A percentile compares a stretch with the other conserved stretches of the same genome.
These are phyloP conservation scores for Scutellaria baicalensis DNA, from an alignment of 257 asterid species.

Conservation along the genomic window DNA sequence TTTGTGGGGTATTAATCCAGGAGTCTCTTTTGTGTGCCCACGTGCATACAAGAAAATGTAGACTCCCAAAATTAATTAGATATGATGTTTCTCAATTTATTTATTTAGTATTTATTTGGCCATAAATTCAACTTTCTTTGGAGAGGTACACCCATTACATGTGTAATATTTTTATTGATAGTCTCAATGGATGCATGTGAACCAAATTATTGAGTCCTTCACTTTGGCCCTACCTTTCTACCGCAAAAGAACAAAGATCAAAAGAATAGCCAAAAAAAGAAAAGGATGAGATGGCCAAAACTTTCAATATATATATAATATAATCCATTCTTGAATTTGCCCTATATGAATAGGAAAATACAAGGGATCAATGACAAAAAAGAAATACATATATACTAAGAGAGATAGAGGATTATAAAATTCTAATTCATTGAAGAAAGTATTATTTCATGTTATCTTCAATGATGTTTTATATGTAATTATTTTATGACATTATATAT, in stretches of 20 bases:
- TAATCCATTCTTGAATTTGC: background rate
- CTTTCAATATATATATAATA: background rate
- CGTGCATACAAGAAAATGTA: slow-evolving; percentile 43
- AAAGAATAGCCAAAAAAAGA: slow-evolving; percentile 6
- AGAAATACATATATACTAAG: background rate
- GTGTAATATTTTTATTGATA: slow-evolving; percentile 25
- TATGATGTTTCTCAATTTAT: slow-evolving; percentile 14
- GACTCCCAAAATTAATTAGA: slow-evolving; percentile 23
- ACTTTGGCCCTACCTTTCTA: slow-evolving; percentile 34
- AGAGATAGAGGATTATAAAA: background rate
- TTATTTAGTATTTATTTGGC: slow-evolving; percentile 5
- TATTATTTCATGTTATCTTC: background rate
- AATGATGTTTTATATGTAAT: background rate
- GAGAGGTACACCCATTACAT: slow-evolving; percentile 11
- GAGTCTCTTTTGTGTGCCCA: slow-evolving; percentile 38
- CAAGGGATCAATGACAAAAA: background rate
- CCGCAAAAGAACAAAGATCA: slow-evolving; percentile 19
- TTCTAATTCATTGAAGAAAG: background rate
- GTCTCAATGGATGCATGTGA: slow-evolving; percentile 44
- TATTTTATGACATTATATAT: too few species aligned
- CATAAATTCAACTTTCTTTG: slow-evolving; percentile 16
- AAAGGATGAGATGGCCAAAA: background rate
- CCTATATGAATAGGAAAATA: background rate
- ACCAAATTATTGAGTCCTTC: slow-evolving; percentile 43
- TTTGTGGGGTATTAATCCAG: slow-evolving; percentile 29